A percentile compares a stretch with the other conserved stretches of the same genome.
These are phyloP conservation scores for Tremellales sp. DNA, from an alignment of 1,284 basidiomycete genomes.

Conservation along the genomic window DNA sequence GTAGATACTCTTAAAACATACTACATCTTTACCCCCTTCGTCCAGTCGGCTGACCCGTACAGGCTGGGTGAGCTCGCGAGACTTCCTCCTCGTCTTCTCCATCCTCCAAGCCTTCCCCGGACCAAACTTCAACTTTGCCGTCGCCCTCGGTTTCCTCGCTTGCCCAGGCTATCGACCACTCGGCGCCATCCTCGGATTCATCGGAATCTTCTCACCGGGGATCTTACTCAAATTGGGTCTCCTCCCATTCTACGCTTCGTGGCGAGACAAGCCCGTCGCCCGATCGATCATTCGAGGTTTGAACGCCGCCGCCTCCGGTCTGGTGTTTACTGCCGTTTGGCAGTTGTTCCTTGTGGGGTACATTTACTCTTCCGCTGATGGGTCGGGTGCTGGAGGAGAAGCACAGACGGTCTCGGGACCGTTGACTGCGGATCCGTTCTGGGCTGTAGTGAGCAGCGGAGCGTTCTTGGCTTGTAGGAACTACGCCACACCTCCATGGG, in stretches of 20 bases:
- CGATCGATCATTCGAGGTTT: constrained; percentile 54
- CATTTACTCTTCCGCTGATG: constrained; percentile 39
- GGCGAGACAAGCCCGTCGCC: constrained; percentile 50
- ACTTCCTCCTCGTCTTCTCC: constrained; percentile 59
- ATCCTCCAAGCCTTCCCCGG: constrained; percentile 56
- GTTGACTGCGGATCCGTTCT: constrained; percentile 50
- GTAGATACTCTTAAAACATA: constrained; percentile 5
- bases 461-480: constrained; percentile 40
- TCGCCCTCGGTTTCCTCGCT: constrained; percentile 56
- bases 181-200: constrained; percentile 54
- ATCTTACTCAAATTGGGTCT: constrained; percentile 55
- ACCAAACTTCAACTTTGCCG: constrained; percentile 60
- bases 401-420: constrained; percentile 31
- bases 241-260: constrained; percentile 53
- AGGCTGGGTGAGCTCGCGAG: constrained; percentile 43
- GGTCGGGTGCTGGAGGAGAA: constrained; percentile 12
- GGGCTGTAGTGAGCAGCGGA: constrained; percentile 48
- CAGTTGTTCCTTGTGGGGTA: constrained; percentile 51
- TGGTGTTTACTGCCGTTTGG: constrained; percentile 58
- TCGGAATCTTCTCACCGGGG: constrained; percentile 56
- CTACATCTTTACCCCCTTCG: background rate
- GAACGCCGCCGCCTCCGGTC: constrained; percentile 56
- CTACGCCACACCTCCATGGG: constrained; percentile 46
- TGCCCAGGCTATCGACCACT: constrained; percentile 40
- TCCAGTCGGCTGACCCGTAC: background rate